Percentiles rank a stretch among this genome's conserved stretches.
Conservation (phyloP, 108 stramenopile genomes). For the Skeletonema marinoi region DNA sequence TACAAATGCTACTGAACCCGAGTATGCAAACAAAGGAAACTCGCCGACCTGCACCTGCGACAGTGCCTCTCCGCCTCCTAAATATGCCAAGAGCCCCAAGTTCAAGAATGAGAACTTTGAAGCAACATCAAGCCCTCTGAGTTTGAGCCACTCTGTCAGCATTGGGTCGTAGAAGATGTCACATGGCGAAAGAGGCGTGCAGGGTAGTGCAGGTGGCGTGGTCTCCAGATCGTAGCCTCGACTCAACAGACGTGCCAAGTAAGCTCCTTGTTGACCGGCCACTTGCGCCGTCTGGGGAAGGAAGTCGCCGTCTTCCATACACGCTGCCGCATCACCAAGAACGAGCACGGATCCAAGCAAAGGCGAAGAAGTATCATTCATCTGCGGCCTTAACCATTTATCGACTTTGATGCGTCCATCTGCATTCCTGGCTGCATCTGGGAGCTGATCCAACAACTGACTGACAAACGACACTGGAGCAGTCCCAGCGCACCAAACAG, state of each 20-base stretch:
- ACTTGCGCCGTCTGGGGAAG: slow-evolving; percentile 79
- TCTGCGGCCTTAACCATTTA: slow-evolving; percentile 55
- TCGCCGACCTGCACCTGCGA: slow-evolving; percentile 72
- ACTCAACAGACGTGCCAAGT: slow-evolving; percentile 54
- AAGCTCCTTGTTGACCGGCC: slow-evolving; percentile 79
- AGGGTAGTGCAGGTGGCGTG: slow-evolving; percentile 37
- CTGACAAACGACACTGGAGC: slow-evolving; percentile 56
- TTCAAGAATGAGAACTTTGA: slow-evolving; percentile 62
- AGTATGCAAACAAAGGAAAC: slow-evolving; percentile 45
- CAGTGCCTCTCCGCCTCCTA: slow-evolving; percentile 68
- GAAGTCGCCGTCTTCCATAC: background rate
- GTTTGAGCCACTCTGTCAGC: slow-evolving; percentile 40
- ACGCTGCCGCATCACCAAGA: slow-evolving; percentile 55
- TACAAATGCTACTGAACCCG: slow-evolving; percentile 56
- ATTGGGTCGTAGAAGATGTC: too few relatives aligned
- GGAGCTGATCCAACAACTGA: slow-evolving; percentile 48
- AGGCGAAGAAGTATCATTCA: slow-evolving; percentile 9
- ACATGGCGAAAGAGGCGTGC: background rate
- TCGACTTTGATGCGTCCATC: slow-evolving; percentile 65
- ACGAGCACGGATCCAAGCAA: slow-evolving; percentile 53
- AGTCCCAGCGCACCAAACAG: slow-evolving; percentile 67
- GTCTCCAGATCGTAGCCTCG: slow-evolving; percentile 57
- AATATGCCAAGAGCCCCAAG: slow-evolving; percentile 67
- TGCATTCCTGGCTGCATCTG: slow-evolving; percentile 27
- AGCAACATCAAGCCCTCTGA: slow-evolving; percentile 57